A percentile compares a stretch with the other conserved stretches of the same genome.
Evolutionary conservation across 2,329 filamentous ascomycete species (phyloP).

Genomic region (Aspergillus pseudotamarii): DNA sequence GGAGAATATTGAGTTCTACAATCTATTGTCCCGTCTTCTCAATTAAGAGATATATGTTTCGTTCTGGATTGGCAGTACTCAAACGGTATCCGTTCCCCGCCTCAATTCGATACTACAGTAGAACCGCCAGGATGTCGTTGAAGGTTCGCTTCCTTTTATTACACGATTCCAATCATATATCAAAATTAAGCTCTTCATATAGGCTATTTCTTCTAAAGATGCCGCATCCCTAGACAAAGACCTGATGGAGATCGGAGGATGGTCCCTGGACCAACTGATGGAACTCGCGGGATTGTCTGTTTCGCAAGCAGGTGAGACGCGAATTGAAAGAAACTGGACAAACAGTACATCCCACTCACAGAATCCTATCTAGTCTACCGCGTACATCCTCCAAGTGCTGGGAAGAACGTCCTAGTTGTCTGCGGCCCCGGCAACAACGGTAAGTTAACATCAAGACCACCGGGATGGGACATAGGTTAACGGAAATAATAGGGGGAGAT

Average conservation of each 20-base stretch:
- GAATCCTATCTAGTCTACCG: conserved; percentile 67
- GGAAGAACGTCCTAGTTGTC: conserved; percentile 78
- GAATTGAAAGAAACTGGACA: neutral
- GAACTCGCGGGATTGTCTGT: conserved; percentile 92
- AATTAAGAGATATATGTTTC: conserved; percentile 31
- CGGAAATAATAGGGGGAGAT: conserved; percentile 71
- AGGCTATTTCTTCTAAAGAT: conserved; percentile 86
- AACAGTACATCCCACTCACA: neutral
- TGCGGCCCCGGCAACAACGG: conserved; percentile 79
- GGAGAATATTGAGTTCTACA: neutral
- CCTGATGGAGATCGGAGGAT: conserved; percentile 83
- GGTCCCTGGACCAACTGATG: conserved; percentile 96
- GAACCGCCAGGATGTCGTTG: conserved; percentile 43
- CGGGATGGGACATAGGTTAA: neutral
- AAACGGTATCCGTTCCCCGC: conserved; percentile 17
- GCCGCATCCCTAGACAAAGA: conserved; percentile 89
- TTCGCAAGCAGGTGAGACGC: conserved; percentile 74
- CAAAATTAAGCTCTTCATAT: neutral
- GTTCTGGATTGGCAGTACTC: conserved; percentile 13
- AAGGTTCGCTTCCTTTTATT: conserved; percentile 34
- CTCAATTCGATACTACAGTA: conserved; percentile 28
- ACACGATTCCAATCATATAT: neutral
- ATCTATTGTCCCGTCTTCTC: neutral
- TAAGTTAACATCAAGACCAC: conserved; percentile 22
- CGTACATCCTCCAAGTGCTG: conserved; percentile 74